Evolutionary conservation across 345 rosid species (phyloP).

Genomic region (Microthlaspi erraticum): DNA sequence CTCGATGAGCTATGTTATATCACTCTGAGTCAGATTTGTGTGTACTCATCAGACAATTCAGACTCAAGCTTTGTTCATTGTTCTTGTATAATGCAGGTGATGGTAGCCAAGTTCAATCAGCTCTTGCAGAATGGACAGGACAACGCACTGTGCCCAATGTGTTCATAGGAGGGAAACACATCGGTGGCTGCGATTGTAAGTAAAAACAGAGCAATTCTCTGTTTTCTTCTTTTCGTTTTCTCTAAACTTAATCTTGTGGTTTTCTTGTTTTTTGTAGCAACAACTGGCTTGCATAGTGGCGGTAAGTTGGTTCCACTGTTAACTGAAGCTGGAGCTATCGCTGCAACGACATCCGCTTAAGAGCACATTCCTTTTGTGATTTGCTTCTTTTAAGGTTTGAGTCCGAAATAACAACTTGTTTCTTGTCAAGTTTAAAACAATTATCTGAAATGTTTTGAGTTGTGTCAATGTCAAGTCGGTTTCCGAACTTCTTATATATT

Average conservation of each 20-base stretch:
- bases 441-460: not conserved
- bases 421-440: not conserved
- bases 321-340: slow-evolving; percentile 76
- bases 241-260: not conserved
- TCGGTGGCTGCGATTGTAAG: slow-evolving; percentile 85
- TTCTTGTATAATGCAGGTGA: slow-evolving; percentile 52
- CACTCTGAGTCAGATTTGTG: not conserved
- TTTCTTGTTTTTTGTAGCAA: slow-evolving; percentile 52
- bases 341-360: slow-evolving; percentile 50
- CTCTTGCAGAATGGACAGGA: slow-evolving; percentile 70
- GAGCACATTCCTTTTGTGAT: not conserved
- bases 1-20: too few relatives aligned
- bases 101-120: slow-evolving; percentile 65
- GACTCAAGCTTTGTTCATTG: not conserved
- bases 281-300: slow-evolving; percentile 52
- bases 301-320: slow-evolving; percentile 81
- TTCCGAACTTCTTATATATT: not conserved
- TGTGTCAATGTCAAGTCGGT: slow-evolving; percentile 3
- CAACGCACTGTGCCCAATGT: slow-evolving; percentile 77
- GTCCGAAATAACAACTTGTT: slow-evolving; percentile 29
- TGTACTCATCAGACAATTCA: not conserved
- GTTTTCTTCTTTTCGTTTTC: not conserved
- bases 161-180: slow-evolving; percentile 78
- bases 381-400: slow-evolving; percentile 12
- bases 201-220: not conserved